phyloP scores from a whole-genome alignment of 768 basidiomycete species.

The Suillus tomentosus region DNA sequence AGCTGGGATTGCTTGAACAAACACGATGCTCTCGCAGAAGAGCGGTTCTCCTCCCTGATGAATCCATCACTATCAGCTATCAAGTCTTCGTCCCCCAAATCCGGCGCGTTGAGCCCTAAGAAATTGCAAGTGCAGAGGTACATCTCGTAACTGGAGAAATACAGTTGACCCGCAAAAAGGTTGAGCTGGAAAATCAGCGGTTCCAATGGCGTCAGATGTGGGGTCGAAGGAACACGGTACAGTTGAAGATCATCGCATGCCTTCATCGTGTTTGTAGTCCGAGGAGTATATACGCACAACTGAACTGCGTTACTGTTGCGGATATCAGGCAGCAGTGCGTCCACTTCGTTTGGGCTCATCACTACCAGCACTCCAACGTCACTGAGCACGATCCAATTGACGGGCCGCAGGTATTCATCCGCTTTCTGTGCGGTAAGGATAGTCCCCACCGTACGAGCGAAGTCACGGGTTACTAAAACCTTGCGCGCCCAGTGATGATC shows the following conservation, averaged over 20 bases:
- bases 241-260: constrained; percentile 38
- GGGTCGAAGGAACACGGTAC: constrained; percentile 12
- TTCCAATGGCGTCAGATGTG: neutral
- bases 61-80: constrained; percentile 23
- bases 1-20: constrained; percentile 19
- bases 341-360: constrained; percentile 45
- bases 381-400: constrained; percentile 30
- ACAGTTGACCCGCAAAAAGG: constrained; percentile 36
- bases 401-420: constrained; percentile 30
- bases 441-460: constrained; percentile 16
- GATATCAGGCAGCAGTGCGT: constrained; percentile 40
- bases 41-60: constrained; percentile 21
- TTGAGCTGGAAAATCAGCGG: constrained; percentile 26
- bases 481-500: constrained; percentile 20
- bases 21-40: neutral
- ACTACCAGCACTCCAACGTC: constrained; percentile 30
- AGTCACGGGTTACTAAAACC: constrained; percentile 22
- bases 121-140: constrained; percentile 31
- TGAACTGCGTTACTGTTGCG: constrained; percentile 32
- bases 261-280: constrained; percentile 35
- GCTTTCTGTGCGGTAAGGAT: constrained; percentile 6
- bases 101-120: constrained; percentile 27
- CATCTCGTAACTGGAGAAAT: constrained; percentile 27
- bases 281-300: constrained; percentile 46
- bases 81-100: constrained; percentile 14